Evolutionary conservation across 164 flowering plant species (phyloP).

Genomic region (Berberis vulgaris): DNA sequence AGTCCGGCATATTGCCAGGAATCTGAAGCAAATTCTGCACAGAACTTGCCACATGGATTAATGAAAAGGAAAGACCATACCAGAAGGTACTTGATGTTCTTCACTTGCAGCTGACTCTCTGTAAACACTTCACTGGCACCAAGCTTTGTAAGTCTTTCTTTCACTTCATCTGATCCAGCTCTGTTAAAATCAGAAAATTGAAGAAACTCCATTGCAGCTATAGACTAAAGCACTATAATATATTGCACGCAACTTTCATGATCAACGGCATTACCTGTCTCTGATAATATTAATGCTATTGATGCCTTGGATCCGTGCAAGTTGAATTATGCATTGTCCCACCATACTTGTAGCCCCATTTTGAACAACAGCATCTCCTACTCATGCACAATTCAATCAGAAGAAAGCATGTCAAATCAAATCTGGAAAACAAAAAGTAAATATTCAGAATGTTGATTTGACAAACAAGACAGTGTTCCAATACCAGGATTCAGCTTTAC

Average conservation of each 20-base stretch:
- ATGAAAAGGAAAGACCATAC: constrained; percentile 29
- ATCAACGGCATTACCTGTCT: constrained; percentile 50
- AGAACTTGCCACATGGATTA: neutral
- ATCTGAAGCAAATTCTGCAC: neutral
- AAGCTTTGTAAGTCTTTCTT: constrained; percentile 60
- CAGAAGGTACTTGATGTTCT: constrained; percentile 72
- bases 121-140: constrained; percentile 87
- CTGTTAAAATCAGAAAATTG: constrained; percentile 26
- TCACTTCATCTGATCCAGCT: constrained; percentile 66
- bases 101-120: constrained; percentile 67
- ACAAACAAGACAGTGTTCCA: constrained; percentile 1
- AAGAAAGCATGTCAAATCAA: neutral
- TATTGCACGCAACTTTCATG: too few relatives aligned
- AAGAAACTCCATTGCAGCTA: neutral
- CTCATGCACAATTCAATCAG: constrained; percentile 15
- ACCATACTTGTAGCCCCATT: constrained; percentile 99
- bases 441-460: neutral
- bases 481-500: constrained; percentile 62
- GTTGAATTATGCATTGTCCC: constrained; percentile 93
- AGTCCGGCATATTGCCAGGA: neutral
- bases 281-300: constrained; percentile 39
- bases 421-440: neutral
- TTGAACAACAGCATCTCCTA: constrained; percentile 89
- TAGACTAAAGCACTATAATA: too few relatives aligned
- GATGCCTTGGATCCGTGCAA: constrained; percentile 69